phyloP scores from a whole-genome alignment of 73 alveolate genomes.

The Symbiodinium pilosum region DNA sequence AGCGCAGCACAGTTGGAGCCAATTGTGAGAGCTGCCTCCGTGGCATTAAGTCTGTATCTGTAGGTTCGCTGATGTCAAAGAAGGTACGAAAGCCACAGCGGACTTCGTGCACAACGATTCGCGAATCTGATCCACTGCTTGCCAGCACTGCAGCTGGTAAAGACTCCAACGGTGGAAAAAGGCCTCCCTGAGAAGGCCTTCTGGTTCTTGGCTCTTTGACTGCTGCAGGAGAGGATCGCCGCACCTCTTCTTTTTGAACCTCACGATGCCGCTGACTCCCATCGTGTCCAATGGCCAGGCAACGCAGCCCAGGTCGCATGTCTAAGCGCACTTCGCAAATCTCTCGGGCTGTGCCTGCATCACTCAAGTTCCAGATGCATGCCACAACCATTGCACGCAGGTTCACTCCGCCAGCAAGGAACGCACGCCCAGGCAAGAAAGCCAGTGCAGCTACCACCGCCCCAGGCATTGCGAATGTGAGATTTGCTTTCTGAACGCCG shows the following conservation, averaged over 20 bases:
- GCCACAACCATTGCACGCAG: neutral
- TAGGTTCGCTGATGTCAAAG: slow-evolving; percentile 23
- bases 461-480: slow-evolving; percentile 24
- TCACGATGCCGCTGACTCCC: slow-evolving; percentile 22
- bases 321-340: slow-evolving; percentile 55
- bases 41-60: slow-evolving; percentile 26
- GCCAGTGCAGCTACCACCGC: slow-evolving; percentile 38
- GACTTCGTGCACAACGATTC: slow-evolving; percentile 29
- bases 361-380: slow-evolving; percentile 48
- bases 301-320: slow-evolving; percentile 12
- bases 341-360: slow-evolving; percentile 28
- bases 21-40: neutral
- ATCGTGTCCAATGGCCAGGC: slow-evolving; percentile 70
- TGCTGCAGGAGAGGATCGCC: neutral
- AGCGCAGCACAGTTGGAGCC: slow-evolving; percentile 39
- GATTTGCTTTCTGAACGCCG: neutral
- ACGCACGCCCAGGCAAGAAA: neutral
- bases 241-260: neutral
- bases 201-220: neutral
- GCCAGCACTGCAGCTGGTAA: slow-evolving; percentile 57
- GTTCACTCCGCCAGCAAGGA: neutral
- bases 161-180: neutral
- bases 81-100: slow-evolving; percentile 64
- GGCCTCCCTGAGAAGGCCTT: neutral
- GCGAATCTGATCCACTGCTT: slow-evolving; percentile 25